Evolutionary conservation across 2,329 filamentous ascomycete species (phyloP), one percentile per base, ranked within the genome.

Genomic region (Fusarium tuaranense): DNA sequence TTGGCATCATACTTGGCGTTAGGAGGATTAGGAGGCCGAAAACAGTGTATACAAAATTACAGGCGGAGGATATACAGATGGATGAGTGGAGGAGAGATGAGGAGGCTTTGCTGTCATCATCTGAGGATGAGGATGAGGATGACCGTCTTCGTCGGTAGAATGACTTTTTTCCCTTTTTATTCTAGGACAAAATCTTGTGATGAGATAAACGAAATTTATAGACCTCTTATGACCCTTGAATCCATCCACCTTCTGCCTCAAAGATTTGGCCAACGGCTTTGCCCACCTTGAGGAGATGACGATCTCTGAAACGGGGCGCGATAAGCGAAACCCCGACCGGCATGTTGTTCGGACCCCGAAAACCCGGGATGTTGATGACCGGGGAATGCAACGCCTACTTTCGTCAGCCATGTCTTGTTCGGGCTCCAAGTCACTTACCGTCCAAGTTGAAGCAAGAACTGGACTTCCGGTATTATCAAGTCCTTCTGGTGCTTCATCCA

Each of bases 331-430:
- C 69, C 0, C 91, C 91, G 25, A 93, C 84, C 0, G 91, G 91
- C 83, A 93, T 80, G 13, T 77, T 77, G 8, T 75, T 78, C 1
- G 65, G 63, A 4, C 91, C 90, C n/a, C 83, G 78, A 69, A 93
- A 92, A 0, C 90, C 91, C 0, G 91, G 90, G 0, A 93, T 79
- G 67, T 92, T 92, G 16, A 92, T 80, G 0, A 90, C 89, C 0
- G 91, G 91, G 1, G 85, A 87, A 69, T 93, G 91, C 12, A 93
- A 80, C 5, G 82, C 83, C 82, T 85, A 10, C 1, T 2, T 1
- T 2, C 1, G 3, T 60, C 1, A 65, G 41, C 1, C 1, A 5
- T 20, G 14, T 8, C 4, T 1, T 7, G 25, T 27, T 27, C 25
- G 25, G 25, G 25, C 25, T 84, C 79, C 12, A 12, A 4, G 1